Conservation (phyloP, 306 rosid genomes). For the Bauhinia variegata region DNA sequence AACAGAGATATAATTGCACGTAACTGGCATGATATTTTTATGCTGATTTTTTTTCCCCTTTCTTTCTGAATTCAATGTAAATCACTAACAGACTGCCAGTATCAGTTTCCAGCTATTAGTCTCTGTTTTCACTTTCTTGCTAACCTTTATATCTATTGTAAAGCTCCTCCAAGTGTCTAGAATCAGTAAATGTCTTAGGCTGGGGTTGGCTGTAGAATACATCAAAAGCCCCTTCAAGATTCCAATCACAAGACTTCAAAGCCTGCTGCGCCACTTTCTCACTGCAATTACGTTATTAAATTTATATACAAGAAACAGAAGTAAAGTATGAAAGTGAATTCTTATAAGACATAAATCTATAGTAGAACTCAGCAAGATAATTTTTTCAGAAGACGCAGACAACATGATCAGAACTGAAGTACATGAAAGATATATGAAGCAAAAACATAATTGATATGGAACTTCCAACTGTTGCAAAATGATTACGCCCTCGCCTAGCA, state of each 20-base stretch:
- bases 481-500: background rate
- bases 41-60: background rate
- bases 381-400: conserved; percentile 7
- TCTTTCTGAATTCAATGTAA: background rate
- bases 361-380: conserved; percentile 3
- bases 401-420: background rate
- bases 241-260: conserved; percentile 93
- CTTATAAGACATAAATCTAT: background rate
- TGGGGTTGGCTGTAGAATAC: conserved; percentile 94
- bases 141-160: conserved; percentile 96
- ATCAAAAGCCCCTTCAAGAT: conserved; percentile 99
- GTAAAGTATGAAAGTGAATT: conserved; percentile 9
- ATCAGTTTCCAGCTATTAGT: background rate
- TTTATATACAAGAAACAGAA: conserved; percentile 8
- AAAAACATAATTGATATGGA: background rate
- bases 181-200: conserved; percentile 69
- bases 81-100: background rate
- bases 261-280: conserved; percentile 86
- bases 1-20: background rate
- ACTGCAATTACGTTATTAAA: conserved; percentile 52
- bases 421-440: background rate
- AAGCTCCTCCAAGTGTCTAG: conserved; percentile 95
- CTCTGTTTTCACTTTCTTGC: conserved; percentile 25
- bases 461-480: background rate
- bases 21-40: background rate